Evolutionary conservation across 2,329 filamentous ascomycete species (phyloP).

Genomic region (Colletotrichum somersetense): DNA sequence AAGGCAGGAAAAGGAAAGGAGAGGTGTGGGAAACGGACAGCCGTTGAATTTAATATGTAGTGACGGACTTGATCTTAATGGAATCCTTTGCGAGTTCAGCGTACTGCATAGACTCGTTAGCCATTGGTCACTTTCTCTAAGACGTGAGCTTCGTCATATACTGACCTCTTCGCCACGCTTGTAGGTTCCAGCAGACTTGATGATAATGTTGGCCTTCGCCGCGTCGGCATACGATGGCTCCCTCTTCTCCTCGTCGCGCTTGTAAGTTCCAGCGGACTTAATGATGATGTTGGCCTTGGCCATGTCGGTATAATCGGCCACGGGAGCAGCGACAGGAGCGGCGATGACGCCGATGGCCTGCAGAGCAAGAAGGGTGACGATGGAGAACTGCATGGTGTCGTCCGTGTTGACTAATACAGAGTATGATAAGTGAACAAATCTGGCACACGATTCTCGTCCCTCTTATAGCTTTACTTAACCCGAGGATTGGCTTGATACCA

Average conservation of each 20-base stretch:
- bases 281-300: constrained; percentile 18
- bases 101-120: not conserved
- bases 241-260: not conserved
- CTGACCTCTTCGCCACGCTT: constrained; percentile 26
- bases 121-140: too few species aligned
- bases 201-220: not conserved
- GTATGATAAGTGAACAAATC: too few species aligned
- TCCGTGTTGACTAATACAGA: not conserved
- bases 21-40: not conserved
- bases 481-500: too few species aligned
- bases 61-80: constrained; percentile 24
- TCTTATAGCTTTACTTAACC: not conserved
- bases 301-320: constrained; percentile 13
- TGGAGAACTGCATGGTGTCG: constrained; percentile 23
- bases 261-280: constrained; percentile 25
- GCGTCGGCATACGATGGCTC: too few species aligned
- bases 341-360: constrained; percentile 33
- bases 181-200: constrained; percentile 26
- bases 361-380: constrained; percentile 16
- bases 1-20: accelerated
- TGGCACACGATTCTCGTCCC: not conserved
- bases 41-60: constrained; percentile 1
- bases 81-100: constrained; percentile 18
- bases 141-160: not conserved
- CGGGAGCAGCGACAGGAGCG: constrained; percentile 18